A percentile compares a stretch with the other conserved stretches of the same genome.
These are phyloP conservation scores for Hsuehochloa calcarea DNA, from an alignment of 176 grass and related monocot genomes.

Conservation along the genomic window DNA sequence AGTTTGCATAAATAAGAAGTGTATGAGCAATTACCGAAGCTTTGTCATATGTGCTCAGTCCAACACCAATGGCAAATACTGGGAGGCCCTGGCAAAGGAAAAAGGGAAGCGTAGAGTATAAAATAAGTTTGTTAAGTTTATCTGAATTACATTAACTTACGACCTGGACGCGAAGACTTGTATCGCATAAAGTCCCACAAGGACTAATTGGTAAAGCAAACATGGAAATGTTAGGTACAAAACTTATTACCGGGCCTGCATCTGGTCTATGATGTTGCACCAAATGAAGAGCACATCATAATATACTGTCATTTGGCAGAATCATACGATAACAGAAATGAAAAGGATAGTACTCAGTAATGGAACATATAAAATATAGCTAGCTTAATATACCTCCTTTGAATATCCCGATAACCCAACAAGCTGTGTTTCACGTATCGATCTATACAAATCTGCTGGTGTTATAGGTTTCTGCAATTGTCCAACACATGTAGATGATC, in stretches of 20 bases:
- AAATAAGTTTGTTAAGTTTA: neutral
- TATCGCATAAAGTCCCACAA: neutral
- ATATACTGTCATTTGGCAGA: neutral
- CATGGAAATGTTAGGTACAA: neutral
- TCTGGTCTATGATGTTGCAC: neutral
- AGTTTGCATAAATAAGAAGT: conserved; percentile 6
- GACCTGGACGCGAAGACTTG: neutral
- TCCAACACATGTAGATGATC: conserved; percentile 24
- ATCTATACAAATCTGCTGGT: conserved; percentile 65
- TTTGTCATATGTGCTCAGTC: conserved; percentile 86
- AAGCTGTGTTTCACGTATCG: conserved; percentile 69
- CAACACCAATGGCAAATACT: conserved; percentile 84
- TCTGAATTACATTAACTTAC: neutral
- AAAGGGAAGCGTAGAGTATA: conserved; percentile 22
- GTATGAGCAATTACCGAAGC: conserved; percentile 62
- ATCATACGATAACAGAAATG: conserved; percentile 5
- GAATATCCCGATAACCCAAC: conserved; percentile 75
- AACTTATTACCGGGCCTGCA: neutral
- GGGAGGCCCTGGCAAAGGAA: conserved; percentile 65
- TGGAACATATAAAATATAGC: conserved; percentile 14
- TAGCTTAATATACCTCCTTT: conserved; percentile 49
- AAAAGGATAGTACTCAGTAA: neutral
- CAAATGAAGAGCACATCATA: neutral
- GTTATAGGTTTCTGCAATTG: conserved; percentile 73
- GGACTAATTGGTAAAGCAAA: neutral